These are phyloP conservation scores for Eutypa lata DNA, from an alignment of 2,329 filamentous ascomycete genomes.

Conservation along the genomic window DNA sequence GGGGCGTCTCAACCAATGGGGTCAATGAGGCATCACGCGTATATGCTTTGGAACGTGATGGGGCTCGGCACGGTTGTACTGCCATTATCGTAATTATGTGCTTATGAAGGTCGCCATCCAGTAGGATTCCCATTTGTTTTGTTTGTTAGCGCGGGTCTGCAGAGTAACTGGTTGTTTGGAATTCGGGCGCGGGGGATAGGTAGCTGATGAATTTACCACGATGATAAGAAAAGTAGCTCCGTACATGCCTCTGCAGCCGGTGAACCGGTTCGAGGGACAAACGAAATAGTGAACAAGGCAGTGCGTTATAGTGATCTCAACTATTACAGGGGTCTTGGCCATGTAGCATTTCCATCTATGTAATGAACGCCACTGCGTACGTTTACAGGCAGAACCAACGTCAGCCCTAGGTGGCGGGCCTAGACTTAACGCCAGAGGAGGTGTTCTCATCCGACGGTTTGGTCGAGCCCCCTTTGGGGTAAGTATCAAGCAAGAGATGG, in stretches of 20 bases:
- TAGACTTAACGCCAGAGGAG: neutral
- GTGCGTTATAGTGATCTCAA: too few relatives aligned
- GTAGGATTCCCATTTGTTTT: neutral
- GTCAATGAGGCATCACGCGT: too few relatives aligned
- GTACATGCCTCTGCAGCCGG: neutral
- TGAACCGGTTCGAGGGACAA: neutral
- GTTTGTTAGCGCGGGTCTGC: too few relatives aligned
- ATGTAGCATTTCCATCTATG: too few relatives aligned
- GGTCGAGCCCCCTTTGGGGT: neutral
- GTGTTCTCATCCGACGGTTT: slow-evolving; percentile 1
- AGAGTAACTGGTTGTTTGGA: neutral
- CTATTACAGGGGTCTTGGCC: neutral
- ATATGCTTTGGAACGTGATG: too few relatives aligned
- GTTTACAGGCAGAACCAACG: neutral
- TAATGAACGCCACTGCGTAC: neutral
- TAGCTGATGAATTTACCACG: neutral
- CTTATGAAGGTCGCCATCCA: neutral
- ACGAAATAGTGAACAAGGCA: too few relatives aligned
- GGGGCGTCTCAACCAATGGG: neutral
- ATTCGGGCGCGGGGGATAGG: neutral
- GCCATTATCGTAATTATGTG: too few relatives aligned
- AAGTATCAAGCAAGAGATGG: neutral
- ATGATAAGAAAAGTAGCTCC: neutral
- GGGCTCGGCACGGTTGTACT: too few relatives aligned
- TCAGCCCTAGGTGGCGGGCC: neutral